Evolutionary conservation across 2,329 filamentous ascomycete species (phyloP).

Genomic region (Arthroderma sp.): DNA sequence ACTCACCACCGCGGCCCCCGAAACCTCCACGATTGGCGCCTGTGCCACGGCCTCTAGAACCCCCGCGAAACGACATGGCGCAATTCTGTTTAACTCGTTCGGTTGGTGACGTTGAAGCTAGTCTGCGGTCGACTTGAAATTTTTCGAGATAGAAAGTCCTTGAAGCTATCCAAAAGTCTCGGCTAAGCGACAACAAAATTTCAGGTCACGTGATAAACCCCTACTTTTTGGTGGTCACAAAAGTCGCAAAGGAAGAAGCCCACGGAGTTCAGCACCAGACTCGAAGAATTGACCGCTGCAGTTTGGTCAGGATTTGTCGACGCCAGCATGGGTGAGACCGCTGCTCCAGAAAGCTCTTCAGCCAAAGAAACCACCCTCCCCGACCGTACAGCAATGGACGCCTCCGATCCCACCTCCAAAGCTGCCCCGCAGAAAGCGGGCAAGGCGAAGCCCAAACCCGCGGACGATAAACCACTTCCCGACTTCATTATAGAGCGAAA

Average conservation of each 20-base stretch:
- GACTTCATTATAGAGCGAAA: slow-evolving; percentile 75
- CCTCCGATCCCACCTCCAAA: slow-evolving; percentile 16
- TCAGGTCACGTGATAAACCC: slow-evolving; percentile 16
- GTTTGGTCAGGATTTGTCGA: not conserved
- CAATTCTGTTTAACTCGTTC: not conserved
- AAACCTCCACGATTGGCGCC: slow-evolving; percentile 41
- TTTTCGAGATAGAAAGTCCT: not conserved
- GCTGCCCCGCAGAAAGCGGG: slow-evolving; percentile 24
- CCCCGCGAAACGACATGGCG: slow-evolving; percentile 54
- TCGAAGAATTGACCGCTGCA: not conserved
- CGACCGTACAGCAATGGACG: slow-evolving; percentile 24
- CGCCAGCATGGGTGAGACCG: not conserved
- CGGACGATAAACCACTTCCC: slow-evolving; percentile 40
- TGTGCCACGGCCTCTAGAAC: slow-evolving; percentile 39
- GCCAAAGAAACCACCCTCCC: slow-evolving; percentile 19
- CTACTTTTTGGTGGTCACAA: not conserved
- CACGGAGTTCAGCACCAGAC: not conserved
- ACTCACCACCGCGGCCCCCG: slow-evolving; percentile 31
- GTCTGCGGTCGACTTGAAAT: not conserved
- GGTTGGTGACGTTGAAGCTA: slow-evolving; percentile 1
- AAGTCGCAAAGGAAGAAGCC: not conserved
- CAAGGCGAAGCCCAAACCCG: slow-evolving; percentile 16
- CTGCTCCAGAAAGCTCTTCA: slow-evolving; percentile 4
- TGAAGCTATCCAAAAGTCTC: slow-evolving; percentile 8
- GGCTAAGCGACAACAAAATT: slow-evolving; percentile 13